Conservation (phyloP, 75 land plant genomes). For the Sequoiadendron giganteum region DNA sequence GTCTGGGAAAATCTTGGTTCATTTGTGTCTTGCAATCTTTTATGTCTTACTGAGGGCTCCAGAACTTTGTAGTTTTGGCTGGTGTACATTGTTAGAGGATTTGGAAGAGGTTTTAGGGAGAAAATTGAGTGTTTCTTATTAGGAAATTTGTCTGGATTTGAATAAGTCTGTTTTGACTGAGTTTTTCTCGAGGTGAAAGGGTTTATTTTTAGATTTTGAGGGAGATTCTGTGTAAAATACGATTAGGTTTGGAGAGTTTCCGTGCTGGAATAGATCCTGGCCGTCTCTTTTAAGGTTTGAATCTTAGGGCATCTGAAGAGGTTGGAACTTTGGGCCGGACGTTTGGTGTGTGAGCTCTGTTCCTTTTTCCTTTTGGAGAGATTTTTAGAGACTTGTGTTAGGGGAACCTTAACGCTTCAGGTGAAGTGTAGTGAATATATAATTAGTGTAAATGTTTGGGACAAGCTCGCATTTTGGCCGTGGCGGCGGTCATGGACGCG, state of each 20-base stretch:
- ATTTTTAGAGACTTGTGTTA: neutral
- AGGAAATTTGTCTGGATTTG: neutral
- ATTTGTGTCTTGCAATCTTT: neutral
- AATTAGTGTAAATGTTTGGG: neutral
- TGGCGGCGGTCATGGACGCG: neutral
- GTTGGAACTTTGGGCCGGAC: neutral
- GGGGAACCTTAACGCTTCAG: neutral
- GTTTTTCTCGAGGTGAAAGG: neutral
- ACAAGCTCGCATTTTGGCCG: neutral
- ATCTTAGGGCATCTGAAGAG: neutral
- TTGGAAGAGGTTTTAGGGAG: neutral
- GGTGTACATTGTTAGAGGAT: neutral
- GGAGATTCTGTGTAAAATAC: neutral
- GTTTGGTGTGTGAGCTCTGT: neutral
- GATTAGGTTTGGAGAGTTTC: neutral
- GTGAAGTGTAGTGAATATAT: neutral
- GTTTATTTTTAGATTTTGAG: neutral
- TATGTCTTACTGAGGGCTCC: neutral
- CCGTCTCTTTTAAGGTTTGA: neutral
- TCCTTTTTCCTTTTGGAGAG: neutral
- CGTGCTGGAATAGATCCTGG: neutral
- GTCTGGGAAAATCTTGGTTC: neutral
- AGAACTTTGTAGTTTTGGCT: neutral
- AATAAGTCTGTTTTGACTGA: neutral
- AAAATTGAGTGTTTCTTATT: neutral